Evolutionary conservation across 352 stramenopile genomes (phyloP), one percentile per base, ranked within the genome.

Genomic region (Pythium aquatile): DNA sequence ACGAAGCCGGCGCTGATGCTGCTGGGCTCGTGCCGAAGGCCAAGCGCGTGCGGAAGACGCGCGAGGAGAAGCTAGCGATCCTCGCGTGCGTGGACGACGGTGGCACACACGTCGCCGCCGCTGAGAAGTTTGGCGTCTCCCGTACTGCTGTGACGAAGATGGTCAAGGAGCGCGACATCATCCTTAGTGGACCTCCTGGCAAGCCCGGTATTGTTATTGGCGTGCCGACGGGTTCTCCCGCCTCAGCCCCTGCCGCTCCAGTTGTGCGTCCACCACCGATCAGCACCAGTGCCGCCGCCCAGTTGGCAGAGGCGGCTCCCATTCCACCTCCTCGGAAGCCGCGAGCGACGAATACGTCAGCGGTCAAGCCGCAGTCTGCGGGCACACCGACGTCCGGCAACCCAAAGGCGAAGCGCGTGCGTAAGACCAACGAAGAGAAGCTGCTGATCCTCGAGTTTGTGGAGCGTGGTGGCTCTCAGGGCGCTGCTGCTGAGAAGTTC

Each of bases 381-480:
- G 51, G 33, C 5, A 17, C 56, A 1, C 14, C 55, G 2, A 24
- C 40, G 3, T 32, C 51, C 0, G 20, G 14, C 2, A 52, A 68
- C 17, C 46, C 54, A 10, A 74, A 74, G 30, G 58, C 63, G 24
- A 88, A 86, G 67, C 84, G 86, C 4, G 85, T 94, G 28, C 86
- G 85, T 53, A 94, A 94, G 66, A 91, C 86, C 3, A 92, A 91
- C 58, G 70, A 90, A 52, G 86, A 94, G 63, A 94, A 94, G 66
- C 80, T 94, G 57, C 69, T 91, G 55, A 94, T 94, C 54, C 35
- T 94, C 28, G 77, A 85, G 24, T 94, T 88, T 65, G 86, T 94
- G 10, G 86, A 94, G 59, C 73, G 84, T 32, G 84, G 84, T 39
- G 84, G 83, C 7, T 92, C 86, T 0, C 86, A 94, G 55, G 81